Evolutionary conservation across 306 rosid genomes (phyloP), one percentile per base, ranked within the genome.

Genomic region (Coriaria nepalensis): DNA sequence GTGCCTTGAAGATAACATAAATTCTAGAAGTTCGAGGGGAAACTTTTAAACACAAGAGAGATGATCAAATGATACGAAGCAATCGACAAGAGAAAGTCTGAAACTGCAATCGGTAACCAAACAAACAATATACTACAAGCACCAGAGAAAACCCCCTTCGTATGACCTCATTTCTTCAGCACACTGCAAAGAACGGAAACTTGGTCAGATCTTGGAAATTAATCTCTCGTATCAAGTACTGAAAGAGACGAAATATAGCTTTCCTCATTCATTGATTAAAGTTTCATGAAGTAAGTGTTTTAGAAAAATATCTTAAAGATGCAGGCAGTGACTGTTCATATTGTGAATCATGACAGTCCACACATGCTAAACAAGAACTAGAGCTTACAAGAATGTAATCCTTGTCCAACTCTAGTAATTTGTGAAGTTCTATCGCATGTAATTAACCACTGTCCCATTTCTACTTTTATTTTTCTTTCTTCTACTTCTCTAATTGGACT

Each of bases 111-210:
- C 29, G 3, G 29, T 20, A 20, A 20, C 29, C 29, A 20, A 20
- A 20, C 3, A 20, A 20, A 43, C 60, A 68, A 39, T 54, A 55
- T 45, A 43, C 49, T 51, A 54, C 38, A 70, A 57, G 15, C 65
- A 61, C 53, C 46, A 40, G 55, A 33, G 11, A 45, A 48, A 60
- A 33, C 34, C 13, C 57, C 57, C 40, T 50, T 40, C 36, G 44
- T 29, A 38, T 54, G 68, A 43, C 11, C 62, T 87, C 82, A 87
- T 71, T 87, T 87, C 92, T 82, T 87, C 69, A 87, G 77, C 9
- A 78, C 96, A 65, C 96, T 87, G 87, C 72, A 69, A 62, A 63
- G 47, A 48, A 53, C 41, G 45, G 11, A 10, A 41, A 53, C 6
- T 20, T 54, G 4, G 10, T 67, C 41, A 67, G 68, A 55, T 42